Conservation (phyloP, 148 eudicot genomes). For the Talinum fruticosum region DNA sequence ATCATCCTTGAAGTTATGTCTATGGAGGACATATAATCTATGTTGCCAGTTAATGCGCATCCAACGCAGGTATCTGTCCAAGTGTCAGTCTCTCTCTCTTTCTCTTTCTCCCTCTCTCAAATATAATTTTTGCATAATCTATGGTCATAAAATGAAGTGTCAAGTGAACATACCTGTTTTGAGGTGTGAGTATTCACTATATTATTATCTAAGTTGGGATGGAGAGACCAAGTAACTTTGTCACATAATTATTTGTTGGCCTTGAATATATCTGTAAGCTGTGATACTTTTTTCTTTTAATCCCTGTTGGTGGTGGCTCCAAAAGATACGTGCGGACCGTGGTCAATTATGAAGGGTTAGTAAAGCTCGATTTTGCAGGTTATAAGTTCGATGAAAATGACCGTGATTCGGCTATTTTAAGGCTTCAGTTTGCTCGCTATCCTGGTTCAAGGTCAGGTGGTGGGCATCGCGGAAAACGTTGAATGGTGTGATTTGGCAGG, state of each 20-base stretch:
- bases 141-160: neutral
- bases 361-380: slow-evolving; percentile 86
- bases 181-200: too few relatives aligned
- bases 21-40: neutral
- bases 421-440: slow-evolving; percentile 83
- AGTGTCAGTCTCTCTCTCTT: neutral
- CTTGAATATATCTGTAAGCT: slow-evolving; percentile 13
- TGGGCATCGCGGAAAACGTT: slow-evolving; percentile 81
- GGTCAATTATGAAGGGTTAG: slow-evolving; percentile 37
- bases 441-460: slow-evolving; percentile 88
- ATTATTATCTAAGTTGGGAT: neutral
- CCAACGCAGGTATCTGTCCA: neutral
- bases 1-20: neutral
- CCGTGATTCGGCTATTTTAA: slow-evolving; percentile 57
- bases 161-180: neutral
- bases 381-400: slow-evolving; percentile 84
- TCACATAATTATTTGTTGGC: slow-evolving; percentile 7
- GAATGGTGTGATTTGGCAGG: slow-evolving; percentile 47
- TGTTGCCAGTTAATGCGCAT: neutral
- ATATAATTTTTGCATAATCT: neutral
- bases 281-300: slow-evolving; percentile 1
- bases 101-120: too few relatives aligned
- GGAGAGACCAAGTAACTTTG: neutral
- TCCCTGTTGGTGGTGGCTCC: slow-evolving; percentile 3
- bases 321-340: slow-evolving; percentile 11